These are phyloP conservation scores for Agapanthus africanus DNA, from an alignment of 106 monocot species.

Conservation along the genomic window DNA sequence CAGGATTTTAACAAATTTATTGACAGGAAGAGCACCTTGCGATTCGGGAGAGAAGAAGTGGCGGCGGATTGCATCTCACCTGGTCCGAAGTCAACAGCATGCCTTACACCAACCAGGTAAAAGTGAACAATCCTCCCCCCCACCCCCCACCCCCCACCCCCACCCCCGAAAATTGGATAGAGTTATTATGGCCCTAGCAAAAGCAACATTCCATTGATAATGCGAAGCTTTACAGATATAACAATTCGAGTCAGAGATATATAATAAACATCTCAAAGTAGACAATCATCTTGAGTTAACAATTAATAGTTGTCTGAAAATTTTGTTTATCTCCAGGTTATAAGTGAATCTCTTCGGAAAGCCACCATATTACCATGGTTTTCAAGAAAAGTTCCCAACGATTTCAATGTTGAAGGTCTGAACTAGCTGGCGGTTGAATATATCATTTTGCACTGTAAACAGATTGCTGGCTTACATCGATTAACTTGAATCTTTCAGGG, in stretches of 20 bases:
- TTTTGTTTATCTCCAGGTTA: slow-evolving; percentile 11
- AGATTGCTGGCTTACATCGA: neutral
- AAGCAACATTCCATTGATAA: too few species aligned
- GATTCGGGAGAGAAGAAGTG: slow-evolving; percentile 15
- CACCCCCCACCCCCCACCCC: too few species aligned
- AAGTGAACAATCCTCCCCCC: too few species aligned
- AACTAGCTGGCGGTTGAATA: neutral
- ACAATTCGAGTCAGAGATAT: too few species aligned
- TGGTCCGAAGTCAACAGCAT: slow-evolving; percentile 35
- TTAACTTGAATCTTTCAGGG: slow-evolving; percentile 5
- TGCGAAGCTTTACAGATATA: too few species aligned
- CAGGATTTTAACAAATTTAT: neutral
- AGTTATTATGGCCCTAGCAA: too few species aligned
- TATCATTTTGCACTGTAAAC: neutral
- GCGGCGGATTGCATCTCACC: slow-evolving; percentile 13
- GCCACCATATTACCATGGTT: slow-evolving; percentile 41
- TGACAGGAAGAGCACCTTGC: slow-evolving; percentile 31
- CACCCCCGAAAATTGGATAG: too few species aligned
- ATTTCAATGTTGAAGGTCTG: slow-evolving; percentile 28
- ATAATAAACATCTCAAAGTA: too few species aligned
- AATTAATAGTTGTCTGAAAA: neutral
- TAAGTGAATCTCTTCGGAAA: slow-evolving; percentile 29
- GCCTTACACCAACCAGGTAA: slow-evolving; percentile 35
- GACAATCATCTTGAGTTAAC: neutral
- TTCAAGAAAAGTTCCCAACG: slow-evolving; percentile 30